Conservation (phyloP, 257 asterid genomes). For the Solanum ossicruentum region DNA sequence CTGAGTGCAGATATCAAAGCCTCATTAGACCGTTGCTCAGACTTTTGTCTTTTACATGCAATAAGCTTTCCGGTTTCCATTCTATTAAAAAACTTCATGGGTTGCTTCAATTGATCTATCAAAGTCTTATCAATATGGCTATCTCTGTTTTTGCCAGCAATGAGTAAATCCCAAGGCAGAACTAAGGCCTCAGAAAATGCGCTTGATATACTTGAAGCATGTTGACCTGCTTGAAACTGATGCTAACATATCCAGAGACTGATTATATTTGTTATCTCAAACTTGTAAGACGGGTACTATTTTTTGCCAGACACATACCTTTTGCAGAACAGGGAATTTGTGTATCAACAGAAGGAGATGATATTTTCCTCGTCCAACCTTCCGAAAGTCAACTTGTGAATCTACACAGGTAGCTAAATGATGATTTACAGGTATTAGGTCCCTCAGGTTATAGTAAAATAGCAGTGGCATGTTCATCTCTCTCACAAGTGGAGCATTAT, state of each 20-base stretch:
- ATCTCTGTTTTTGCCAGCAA: constrained; percentile 34
- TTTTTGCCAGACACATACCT: constrained; percentile 33
- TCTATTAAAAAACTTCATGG: constrained; percentile 5
- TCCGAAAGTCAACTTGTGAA: constrained; percentile 17
- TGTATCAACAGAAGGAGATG: constrained; percentile 59
- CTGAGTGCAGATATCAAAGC: constrained; percentile 4
- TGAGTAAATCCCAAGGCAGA: constrained; percentile 73
- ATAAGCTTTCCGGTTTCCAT: neutral
- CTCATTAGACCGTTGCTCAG: constrained; percentile 11
- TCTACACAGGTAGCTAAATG: constrained; percentile 21
- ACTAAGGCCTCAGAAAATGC: constrained; percentile 63
- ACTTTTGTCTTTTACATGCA: constrained; percentile 39
- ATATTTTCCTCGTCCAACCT: constrained; percentile 49
- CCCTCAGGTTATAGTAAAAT: constrained; percentile 27
- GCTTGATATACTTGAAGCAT: constrained; percentile 25
- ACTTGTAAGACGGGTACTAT: neutral
- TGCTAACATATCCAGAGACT: neutral
- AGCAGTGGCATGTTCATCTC: constrained; percentile 25
- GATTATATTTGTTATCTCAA: neutral
- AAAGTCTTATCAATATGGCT: constrained; percentile 3
- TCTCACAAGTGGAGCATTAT: constrained; percentile 19
- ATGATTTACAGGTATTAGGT: constrained; percentile 16
- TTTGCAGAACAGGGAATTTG: constrained; percentile 62
- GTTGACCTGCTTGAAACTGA: constrained; percentile 45
- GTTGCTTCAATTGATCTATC: constrained; percentile 14